A percentile compares a stretch with the other conserved stretches of the same genome.
These are phyloP conservation scores for Penicillium verhagenii DNA, from an alignment of 495 filamentous ascomycete species.

Conservation along the genomic window DNA sequence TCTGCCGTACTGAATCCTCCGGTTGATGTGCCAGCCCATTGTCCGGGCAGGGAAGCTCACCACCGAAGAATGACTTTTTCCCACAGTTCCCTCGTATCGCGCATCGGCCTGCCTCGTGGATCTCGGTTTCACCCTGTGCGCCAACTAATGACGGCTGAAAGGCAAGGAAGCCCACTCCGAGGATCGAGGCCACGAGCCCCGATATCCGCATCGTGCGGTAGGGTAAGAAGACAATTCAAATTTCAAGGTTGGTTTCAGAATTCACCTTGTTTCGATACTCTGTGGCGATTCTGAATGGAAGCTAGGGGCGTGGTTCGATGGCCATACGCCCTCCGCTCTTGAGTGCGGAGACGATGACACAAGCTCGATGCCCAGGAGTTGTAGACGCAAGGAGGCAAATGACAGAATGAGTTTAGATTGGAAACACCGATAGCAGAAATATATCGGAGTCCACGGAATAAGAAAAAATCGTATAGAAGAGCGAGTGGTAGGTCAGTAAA, in stretches of 20 bases:
- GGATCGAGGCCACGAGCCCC: slow-evolving; percentile 27
- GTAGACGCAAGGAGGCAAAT: not conserved
- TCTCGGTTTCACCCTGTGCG: slow-evolving; percentile 51
- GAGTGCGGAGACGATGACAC: not conserved
- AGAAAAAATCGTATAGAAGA: not conserved
- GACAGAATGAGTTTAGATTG: not conserved
- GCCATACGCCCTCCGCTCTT: not conserved
- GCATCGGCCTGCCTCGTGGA: slow-evolving; percentile 87
- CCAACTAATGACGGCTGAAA: slow-evolving; percentile 26
- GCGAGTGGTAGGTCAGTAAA: not conserved
- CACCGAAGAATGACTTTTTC: slow-evolving; percentile 81
- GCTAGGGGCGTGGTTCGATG: not conserved
- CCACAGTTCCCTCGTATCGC: slow-evolving; percentile 90
- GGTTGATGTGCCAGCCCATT: slow-evolving; percentile 80
- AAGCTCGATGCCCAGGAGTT: not conserved
- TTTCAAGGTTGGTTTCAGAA: not conserved
- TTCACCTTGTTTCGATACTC: not conserved
- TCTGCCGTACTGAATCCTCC: slow-evolving; percentile 61
- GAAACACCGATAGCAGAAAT: not conserved
- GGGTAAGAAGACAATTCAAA: not conserved
- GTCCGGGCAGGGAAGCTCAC: slow-evolving; percentile 88
- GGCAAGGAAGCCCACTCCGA: slow-evolving; percentile 32
- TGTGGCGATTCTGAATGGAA: not conserved
- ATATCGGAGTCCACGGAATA: too few relatives aligned
- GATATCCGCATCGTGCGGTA: slow-evolving; percentile 35